phyloP scores from a whole-genome alignment of 169 alveolate species.

The Plasmodium vinckei region DNA sequence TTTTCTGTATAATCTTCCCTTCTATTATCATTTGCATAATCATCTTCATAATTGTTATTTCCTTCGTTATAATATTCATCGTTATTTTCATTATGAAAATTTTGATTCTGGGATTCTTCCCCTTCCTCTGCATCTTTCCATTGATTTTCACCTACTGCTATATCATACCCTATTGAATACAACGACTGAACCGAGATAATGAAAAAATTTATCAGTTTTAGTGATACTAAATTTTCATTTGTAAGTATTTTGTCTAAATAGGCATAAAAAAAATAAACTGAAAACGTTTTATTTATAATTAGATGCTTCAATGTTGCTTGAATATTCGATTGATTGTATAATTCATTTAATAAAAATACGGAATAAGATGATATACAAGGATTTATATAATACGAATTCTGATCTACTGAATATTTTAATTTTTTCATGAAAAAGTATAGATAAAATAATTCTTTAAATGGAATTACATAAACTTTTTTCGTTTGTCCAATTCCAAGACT shows the following conservation, averaged over 20 bases:
- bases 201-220: slow-evolving; percentile 44
- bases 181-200: slow-evolving; percentile 41
- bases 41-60: slow-evolving; percentile 1
- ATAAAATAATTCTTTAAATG: slow-evolving; percentile 70
- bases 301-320: slow-evolving; percentile 10
- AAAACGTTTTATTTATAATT: slow-evolving; percentile 34
- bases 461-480: slow-evolving; percentile 26
- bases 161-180: slow-evolving; percentile 22
- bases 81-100: slow-evolving; percentile 5
- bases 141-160: neutral
- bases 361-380: slow-evolving; percentile 68
- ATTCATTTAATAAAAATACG: slow-evolving; percentile 47
- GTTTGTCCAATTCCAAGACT: neutral
- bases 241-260: slow-evolving; percentile 37
- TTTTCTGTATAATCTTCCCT: neutral
- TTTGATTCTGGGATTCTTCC: neutral
- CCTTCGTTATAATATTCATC: neutral
- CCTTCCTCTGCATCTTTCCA: neutral
- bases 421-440: slow-evolving; percentile 70
- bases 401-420: slow-evolving; percentile 74
- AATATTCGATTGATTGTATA: slow-evolving; percentile 3
- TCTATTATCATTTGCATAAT: neutral
- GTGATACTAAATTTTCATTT: slow-evolving; percentile 12
- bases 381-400: slow-evolving; percentile 54
- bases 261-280: slow-evolving; percentile 28